Base-by-base conservation (phyloP, 2,329 filamentous ascomycete genomes). In the Lojkania enalia region DNA sequence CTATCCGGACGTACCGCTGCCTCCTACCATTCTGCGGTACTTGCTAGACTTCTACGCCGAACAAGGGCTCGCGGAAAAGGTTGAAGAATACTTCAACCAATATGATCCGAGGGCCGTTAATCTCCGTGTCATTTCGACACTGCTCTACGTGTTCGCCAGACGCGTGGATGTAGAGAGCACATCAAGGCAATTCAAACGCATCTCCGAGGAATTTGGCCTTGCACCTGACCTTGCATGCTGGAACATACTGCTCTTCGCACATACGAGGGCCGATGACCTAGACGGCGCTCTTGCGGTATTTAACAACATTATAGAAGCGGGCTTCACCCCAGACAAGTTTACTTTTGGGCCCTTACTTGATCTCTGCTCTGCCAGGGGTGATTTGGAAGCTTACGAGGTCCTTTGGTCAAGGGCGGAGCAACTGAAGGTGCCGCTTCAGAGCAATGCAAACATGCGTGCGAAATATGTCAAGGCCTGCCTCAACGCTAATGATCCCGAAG, bases 221-320 rank as follows among this genome's bases (percentile, higher is more conserved):
- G 54, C 73, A 31, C 85, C 85, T 5, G 81, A 83, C 51, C 66
- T 78, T 1, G 64, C 75, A 25, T 82, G 80, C 51, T 95, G 87
- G 85, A 95, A 95, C 61, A 83, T 85, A 16, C 69, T 96, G 20
- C 74, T 97, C 35, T 82, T 85, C 58, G 85, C 86, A 2, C 81
- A 90, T 67, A 77, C 78, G 14, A 83, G 82, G 54, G 79, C 80
- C 1, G 77, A 82, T 36, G 83, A 94, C 61, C 78, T 88, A 32
- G 74, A 82, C n/a, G 80, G 81, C 4, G 86, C 85, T 11, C 72
- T 88, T 44, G 63, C 74, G 5, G 77, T 78, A 37, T 90, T 95
- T 57, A 76, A 83, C 14, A 70, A 77, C 7, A 77, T 94, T 63
- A 46, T 79, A 3, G 51, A 76, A 55, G 57, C 65, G 49, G 59